A percentile compares a stretch with the other conserved stretches of the same genome.
Conservation (phyloP, 2,329 filamentous ascomycete species). For the Alternaria hordeiaustralica region DNA sequence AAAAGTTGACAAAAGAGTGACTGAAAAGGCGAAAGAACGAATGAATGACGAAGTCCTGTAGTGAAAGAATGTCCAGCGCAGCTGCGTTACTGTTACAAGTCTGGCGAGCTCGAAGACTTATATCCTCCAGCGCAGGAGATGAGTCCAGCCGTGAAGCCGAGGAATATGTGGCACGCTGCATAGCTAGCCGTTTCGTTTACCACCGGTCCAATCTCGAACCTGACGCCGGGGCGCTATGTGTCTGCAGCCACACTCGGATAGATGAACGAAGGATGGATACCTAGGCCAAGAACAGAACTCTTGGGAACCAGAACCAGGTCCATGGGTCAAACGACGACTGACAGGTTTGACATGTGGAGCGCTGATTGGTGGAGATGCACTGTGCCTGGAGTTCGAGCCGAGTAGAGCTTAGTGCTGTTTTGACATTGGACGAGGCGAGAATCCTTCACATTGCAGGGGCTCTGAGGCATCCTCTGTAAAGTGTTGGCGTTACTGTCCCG, state of each 20-base stretch:
- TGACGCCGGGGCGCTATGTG: slow-evolving; percentile 25
- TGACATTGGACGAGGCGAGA: slow-evolving; percentile 16
- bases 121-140: slow-evolving; percentile 19
- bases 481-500: slow-evolving; percentile 1
- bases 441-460: slow-evolving; percentile 30
- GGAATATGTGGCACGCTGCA: slow-evolving; percentile 23
- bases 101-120: slow-evolving; percentile 24
- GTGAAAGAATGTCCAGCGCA: slow-evolving; percentile 42
- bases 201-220: slow-evolving; percentile 25
- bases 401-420: slow-evolving; percentile 19
- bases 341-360: slow-evolving; percentile 10
- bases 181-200: slow-evolving; percentile 36
- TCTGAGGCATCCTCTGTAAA: not conserved
- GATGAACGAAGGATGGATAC: slow-evolving; percentile 25
- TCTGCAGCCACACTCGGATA: slow-evolving; percentile 28
- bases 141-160: slow-evolving; percentile 22
- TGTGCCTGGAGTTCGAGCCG: slow-evolving; percentile 18
- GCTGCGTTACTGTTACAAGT: slow-evolving; percentile 29
- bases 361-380: slow-evolving; percentile 26
- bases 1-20: slow-evolving; percentile 34
- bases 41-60: slow-evolving; percentile 24
- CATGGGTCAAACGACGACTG: slow-evolving; percentile 17
- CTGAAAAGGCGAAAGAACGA: slow-evolving; percentile 22
- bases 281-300: slow-evolving; percentile 10
- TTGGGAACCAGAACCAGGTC: slow-evolving; percentile 9